Base-by-base conservation (phyloP, 371 early-diverging fungal genomes). In the Nematocida ironsii region DNA sequence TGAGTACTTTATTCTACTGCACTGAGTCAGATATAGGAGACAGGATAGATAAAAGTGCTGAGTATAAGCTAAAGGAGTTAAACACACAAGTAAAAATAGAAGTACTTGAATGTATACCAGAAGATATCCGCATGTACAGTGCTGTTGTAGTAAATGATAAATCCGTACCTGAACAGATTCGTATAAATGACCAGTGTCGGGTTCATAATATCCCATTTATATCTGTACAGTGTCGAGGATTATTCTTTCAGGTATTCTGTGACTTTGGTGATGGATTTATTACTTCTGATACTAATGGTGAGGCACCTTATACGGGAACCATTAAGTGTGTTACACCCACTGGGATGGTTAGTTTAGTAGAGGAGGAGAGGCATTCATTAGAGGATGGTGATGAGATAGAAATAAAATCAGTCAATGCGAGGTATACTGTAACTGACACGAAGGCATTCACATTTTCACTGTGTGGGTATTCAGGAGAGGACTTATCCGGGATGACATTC, bases 1-100 rank as follows among this genome's bases (percentile, higher is more conserved):
- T 96, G 74, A 91, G 94, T n/a, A 91, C 95, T 91, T 90, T 94
- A 91, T 91, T 95, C 88, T 98, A 93, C 89, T 88, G 98, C 64
- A 89, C 89, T 57, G 88, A 90, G 45, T 90, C 89, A n/a, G 95
- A 97, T 87, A 84, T 97, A 66, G 97, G 97, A 62, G 90, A 94
- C 87, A 90, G 91, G 48, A 91, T 95, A 75, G 98, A 92, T 62
- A 83, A 89, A 66, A 91, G 90, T 9, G 89, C 93, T 11, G 88
- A 90, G 23, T 90, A 92, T 45, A 91, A 91, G 52, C 89, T 99
- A n/a, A 93, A 92, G 48, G 93, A 93, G 88, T 89, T 99, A 70
- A 99, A 99, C 88, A 91, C 91, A 84, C 97, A 98, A 86, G 98
- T 98, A 5, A 47, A 58, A 7, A 86, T 87, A 44, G 16, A 52